Evolutionary conservation across 805 yeast species (phyloP), one percentile per base, ranked within the genome.

Genomic region (Lachancea sp.): DNA sequence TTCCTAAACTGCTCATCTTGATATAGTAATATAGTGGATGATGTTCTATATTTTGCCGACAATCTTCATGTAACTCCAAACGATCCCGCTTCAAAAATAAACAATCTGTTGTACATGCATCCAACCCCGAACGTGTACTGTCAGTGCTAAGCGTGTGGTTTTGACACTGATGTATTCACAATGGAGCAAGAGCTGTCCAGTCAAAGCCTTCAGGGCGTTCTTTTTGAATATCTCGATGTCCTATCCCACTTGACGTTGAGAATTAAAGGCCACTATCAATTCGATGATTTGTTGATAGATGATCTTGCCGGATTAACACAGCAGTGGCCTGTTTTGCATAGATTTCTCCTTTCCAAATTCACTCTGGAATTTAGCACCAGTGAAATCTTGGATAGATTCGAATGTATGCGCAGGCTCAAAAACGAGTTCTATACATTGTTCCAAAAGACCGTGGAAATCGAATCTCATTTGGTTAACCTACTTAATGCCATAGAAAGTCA

Each of bases 331-430:
- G 12, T 28, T 15, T 20, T 36, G 19, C 18, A 19, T 15, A 33
- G n/a, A 12, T 12, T 29, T 21, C 20, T 39, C 9, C 15, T 11
- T 4, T 12, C 34, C 2, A 29, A 15, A 16, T 33, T 39, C 16
- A 34, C 28, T 28, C 18, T 31, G 3, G 16, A 26, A 8, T 39
- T 33, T 11, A 8, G 19, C 17, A n/a, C 25, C 5, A 20, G 13
- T 8, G 28, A 36, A 16, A 12, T 36, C 6, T 16, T 36, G 8
- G 34, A 29, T 9, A 36, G 28, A 17, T 30, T 52, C n/a, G 52
- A 51, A 6, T 65, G 70, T 69, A 44, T 67, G 6, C 50, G 49
- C 15, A 64, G 61, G 34, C 68, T 65, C 1, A 55, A 53, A 36
- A 36, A 37, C n/a, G 60, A 59, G 36, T 60, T 67, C 25, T 47